phyloP scores from a whole-genome alignment of 257 asterid genomes.

The Nicotiana tabacum region DNA sequence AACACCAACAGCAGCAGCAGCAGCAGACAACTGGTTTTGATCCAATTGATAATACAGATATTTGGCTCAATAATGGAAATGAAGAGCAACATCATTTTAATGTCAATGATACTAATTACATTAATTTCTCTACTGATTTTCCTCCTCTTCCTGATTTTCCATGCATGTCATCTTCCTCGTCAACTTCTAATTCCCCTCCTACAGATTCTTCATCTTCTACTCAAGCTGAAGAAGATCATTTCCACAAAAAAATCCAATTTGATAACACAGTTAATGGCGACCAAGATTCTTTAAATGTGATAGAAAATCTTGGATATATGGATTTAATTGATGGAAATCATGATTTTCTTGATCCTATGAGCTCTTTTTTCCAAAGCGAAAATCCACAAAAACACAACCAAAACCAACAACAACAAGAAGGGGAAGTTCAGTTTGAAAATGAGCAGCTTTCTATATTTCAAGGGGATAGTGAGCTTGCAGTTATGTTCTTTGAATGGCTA shows the following conservation, averaged over 20 bases:
- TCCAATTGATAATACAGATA: slow-evolving; percentile 36
- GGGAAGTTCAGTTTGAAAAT: background rate
- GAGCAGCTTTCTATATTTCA: slow-evolving; percentile 39
- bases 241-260: background rate
- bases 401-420: background rate
- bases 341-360: slow-evolving; percentile 69
- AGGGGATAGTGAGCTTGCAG: slow-evolving; percentile 57
- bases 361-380: slow-evolving; percentile 43
- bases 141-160: slow-evolving; percentile 73
- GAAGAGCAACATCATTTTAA: no score
- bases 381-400: slow-evolving; percentile 17
- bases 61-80: slow-evolving; percentile 42
- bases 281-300: slow-evolving; percentile 43
- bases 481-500: slow-evolving; percentile 75
- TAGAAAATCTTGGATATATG: slow-evolving; percentile 68
- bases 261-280: slow-evolving; percentile 15
- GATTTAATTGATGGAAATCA: slow-evolving; percentile 51
- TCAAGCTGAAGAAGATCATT: slow-evolving; percentile 20
- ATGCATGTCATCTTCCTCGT: slow-evolving; percentile 26
- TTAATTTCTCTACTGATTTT: slow-evolving; percentile 43
- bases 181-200: slow-evolving; percentile 41
- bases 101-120: no score
- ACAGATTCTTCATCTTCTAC: slow-evolving; percentile 23
- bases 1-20: background rate
- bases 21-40: slow-evolving; percentile 20